These are phyloP conservation scores for Acarospora socialis DNA, from an alignment of 2,329 filamentous ascomycete genomes.

Conservation along the genomic window DNA sequence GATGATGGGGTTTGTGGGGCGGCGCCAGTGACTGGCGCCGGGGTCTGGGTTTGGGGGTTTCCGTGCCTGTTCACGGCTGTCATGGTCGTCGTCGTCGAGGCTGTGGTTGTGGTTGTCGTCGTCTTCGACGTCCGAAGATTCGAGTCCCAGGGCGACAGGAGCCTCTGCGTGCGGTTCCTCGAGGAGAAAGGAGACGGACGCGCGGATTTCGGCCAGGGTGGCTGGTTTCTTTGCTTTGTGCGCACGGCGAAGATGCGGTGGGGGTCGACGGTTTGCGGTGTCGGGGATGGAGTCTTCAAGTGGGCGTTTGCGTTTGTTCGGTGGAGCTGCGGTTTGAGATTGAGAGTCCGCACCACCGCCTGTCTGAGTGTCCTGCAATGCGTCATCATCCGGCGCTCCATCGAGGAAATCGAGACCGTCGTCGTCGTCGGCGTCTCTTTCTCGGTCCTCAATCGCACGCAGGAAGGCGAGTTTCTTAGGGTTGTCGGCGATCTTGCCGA, in stretches of 20 bases:
- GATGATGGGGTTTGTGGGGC: slow-evolving; percentile 38
- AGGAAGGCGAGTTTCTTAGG: slow-evolving; percentile 85
- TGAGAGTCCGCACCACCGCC: slow-evolving; percentile 15
- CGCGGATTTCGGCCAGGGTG: slow-evolving; percentile 64
- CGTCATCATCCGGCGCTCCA: slow-evolving; percentile 31
- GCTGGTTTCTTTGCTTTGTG: slow-evolving; percentile 50
- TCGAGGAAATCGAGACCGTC: slow-evolving; percentile 66
- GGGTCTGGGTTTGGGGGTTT: slow-evolving; percentile 18
- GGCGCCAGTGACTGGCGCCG: slow-evolving; percentile 23
- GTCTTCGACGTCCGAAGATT: slow-evolving; percentile 39
- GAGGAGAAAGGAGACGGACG: slow-evolving; percentile 70
- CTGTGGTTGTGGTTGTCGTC: slow-evolving; percentile 16
- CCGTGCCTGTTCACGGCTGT: slow-evolving; percentile 16
- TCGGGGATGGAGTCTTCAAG: slow-evolving; percentile 27
- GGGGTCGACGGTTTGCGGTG: slow-evolving; percentile 38
- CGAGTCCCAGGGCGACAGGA: slow-evolving; percentile 37
- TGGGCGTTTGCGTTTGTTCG: slow-evolving; percentile 27
- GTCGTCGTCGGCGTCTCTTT: slow-evolving; percentile 48
- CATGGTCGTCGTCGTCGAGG: slow-evolving; percentile 18
- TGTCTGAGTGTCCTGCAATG: slow-evolving; percentile 28
- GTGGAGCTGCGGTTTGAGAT: slow-evolving; percentile 11
- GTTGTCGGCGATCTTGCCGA: slow-evolving; percentile 80
- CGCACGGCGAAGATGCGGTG: slow-evolving; percentile 49
- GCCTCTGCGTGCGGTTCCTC: slow-evolving; percentile 39
- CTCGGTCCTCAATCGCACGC: slow-evolving; percentile 72